Base-by-base conservation (phyloP, 2,329 filamentous ascomycete genomes). In the Aspergillus latus region DNA sequence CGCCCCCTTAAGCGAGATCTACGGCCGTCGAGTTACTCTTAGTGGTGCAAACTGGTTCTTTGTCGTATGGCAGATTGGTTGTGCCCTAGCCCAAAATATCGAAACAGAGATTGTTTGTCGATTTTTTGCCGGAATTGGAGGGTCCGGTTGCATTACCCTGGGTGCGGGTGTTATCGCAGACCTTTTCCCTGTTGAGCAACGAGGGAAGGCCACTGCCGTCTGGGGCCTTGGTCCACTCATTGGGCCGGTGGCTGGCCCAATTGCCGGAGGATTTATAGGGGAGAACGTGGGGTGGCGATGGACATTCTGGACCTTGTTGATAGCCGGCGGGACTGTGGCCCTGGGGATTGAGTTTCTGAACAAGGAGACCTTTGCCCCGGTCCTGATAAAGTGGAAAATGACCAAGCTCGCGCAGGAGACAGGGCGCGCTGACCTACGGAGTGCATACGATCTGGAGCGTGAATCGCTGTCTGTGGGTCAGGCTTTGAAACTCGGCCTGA, bases 241-340 rank as follows among this genome's bases (percentile, higher is more conserved):
- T 11, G 47, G 47, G 1, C 47, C 34, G 6, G 28, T 16, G 1
- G 5, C 58, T 26, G 56, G 87, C 0, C 87, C 88, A 2, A 83
- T 89, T 43, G 80, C 83, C 11, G 84, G 84, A 53, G 86, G 86
- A 1, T 90, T 89, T 67, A 74, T 88, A 1, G 83, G 83, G 5
- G 77, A 84, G 61, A 76, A 78, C 2, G 80, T 80, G 15, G 86
- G 85, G 8, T 89, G 87, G 87, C 76, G 85, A 62, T 89, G 87
- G 87, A 82, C 89, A 9, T 76, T 82, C 66, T 84, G 84, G 1
- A 71, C 88, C 46, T 80, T 84, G 62, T 79, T 83, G 37, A 82
- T 83, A 52, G 86, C 88, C 68, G 84, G 83, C 2, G 84, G 84
- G 8, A 70, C 78, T 5, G 11, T 48, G n/a, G 36, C 45, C 2